phyloP scores from a whole-genome alignment of 768 basidiomycete species.

The Ramaria sp. region DNA sequence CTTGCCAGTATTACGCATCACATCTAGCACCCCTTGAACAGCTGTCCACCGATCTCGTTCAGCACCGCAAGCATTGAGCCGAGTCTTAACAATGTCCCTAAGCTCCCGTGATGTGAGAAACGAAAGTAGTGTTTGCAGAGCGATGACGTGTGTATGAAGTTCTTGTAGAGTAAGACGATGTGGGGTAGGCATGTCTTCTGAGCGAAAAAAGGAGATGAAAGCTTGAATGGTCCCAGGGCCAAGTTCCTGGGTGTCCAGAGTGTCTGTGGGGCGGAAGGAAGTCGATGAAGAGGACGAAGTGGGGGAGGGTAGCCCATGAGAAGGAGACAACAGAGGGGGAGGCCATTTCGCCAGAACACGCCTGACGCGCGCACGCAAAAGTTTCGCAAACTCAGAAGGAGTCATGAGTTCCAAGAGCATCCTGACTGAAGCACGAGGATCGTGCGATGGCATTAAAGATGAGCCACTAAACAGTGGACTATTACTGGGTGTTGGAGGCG shows the following conservation, averaged over 20 bases:
- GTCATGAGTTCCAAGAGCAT: conserved; percentile 7
- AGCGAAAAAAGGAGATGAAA: conserved; percentile 2
- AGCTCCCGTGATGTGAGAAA: conserved; percentile 3
- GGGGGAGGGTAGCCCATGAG: conserved; percentile 5
- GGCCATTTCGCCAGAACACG: conserved; percentile 4
- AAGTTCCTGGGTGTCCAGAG: background rate
- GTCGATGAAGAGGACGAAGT: conserved; percentile 4
- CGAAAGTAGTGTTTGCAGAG: conserved; percentile 1
- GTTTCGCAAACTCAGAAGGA: background rate
- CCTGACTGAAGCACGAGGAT: background rate
- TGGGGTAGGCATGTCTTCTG: background rate
- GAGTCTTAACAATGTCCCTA: background rate
- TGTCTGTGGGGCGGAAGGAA: background rate
- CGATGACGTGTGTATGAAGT: conserved; percentile 2
- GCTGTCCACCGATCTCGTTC: background rate
- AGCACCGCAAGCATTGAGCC: background rate
- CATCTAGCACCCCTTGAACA: conserved; percentile 3
- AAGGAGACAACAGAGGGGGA: background rate
- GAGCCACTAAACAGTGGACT: too few species aligned
- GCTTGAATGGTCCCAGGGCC: background rate
- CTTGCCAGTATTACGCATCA: background rate
- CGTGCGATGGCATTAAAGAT: background rate
- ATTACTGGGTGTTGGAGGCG: background rate
- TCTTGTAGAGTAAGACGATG: background rate
- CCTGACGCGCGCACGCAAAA: conserved; percentile 4